Percentiles rank a stretch among this genome's conserved stretches.
Evolutionary conservation across 2,329 filamentous ascomycete species (phyloP).

Genomic region (Cladosporium sp.): DNA sequence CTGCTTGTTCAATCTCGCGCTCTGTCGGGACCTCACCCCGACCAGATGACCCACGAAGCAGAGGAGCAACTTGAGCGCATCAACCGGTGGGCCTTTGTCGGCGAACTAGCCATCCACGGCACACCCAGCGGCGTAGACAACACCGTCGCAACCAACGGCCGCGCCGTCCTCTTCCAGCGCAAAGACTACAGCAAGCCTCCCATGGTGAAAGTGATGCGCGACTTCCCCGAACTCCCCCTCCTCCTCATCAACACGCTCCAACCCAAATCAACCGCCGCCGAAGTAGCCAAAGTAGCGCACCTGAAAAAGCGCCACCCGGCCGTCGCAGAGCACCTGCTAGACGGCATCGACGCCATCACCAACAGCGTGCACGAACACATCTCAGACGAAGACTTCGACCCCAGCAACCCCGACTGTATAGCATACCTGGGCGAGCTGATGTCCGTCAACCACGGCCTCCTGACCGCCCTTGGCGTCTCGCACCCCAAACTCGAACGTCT

Average conservation of each 20-base stretch:
- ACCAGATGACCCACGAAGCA: slow-evolving; percentile 85
- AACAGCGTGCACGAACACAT: slow-evolving; percentile 54
- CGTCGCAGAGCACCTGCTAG: slow-evolving; percentile 75
- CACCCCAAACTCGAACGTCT: slow-evolving; percentile 91
- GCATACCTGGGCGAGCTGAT: slow-evolving; percentile 80
- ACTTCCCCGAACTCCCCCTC: slow-evolving; percentile 88
- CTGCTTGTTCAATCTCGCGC: slow-evolving; percentile 79
- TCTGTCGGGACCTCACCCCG: slow-evolving; percentile 83
- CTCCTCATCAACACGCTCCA: slow-evolving; percentile 87
- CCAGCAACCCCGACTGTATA: slow-evolving; percentile 59
- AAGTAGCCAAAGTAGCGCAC: slow-evolving; percentile 80
- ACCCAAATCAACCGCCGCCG: slow-evolving; percentile 75
- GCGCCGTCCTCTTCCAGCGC: slow-evolving; percentile 87
- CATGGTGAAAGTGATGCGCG: slow-evolving; percentile 68
- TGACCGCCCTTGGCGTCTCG: slow-evolving; percentile 88
- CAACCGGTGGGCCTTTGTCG: slow-evolving; percentile 96
- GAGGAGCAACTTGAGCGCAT: slow-evolving; percentile 88
- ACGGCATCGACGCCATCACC: slow-evolving; percentile 76
- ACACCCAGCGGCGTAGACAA: slow-evolving; percentile 97
- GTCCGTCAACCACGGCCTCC: slow-evolving; percentile 86
- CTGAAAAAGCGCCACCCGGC: slow-evolving; percentile 69
- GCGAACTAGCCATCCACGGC: slow-evolving; percentile 95
- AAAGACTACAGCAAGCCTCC: slow-evolving; percentile 69
- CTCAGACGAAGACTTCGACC: slow-evolving; percentile 60
- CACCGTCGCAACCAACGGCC: slow-evolving; percentile 88